Evolutionary conservation across 169 alveolate species (phyloP).

Genomic region (Plasmodium berghei): DNA sequence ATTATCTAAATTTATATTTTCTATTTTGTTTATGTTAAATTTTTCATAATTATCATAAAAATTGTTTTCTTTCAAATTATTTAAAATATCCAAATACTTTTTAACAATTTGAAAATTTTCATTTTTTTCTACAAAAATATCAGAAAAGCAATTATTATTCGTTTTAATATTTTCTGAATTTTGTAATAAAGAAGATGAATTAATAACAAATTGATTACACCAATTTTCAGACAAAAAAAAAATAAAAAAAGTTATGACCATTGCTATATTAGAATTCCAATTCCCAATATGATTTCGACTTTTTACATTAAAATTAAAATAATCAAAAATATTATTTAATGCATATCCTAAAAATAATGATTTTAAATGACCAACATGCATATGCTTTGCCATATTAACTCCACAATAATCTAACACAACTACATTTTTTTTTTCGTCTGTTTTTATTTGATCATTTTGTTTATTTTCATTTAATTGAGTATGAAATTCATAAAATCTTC

Average conservation of each 20-base stretch:
- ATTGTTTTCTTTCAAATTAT: constrained; percentile 6
- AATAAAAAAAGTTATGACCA: constrained; percentile 37
- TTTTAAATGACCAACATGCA: constrained; percentile 86
- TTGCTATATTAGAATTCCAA: constrained; percentile 76
- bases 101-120: background rate
- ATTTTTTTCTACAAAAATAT: background rate
- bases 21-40: constrained; percentile 5
- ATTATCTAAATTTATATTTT: constrained; percentile 14
- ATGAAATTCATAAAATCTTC: background rate
- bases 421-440: background rate
- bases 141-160: background rate
- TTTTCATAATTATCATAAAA: constrained; percentile 19
- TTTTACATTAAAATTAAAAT: constrained; percentile 74
- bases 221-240: constrained; percentile 10
- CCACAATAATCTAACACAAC: constrained; percentile 84
- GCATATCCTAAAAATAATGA: constrained; percentile 83
- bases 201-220: background rate
- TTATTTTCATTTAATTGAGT: background rate
- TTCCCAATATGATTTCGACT: constrained; percentile 85
- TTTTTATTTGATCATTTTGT: background rate
- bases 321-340: constrained; percentile 78
- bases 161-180: background rate
- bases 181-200: background rate
- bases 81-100: constrained; percentile 7
- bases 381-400: constrained; percentile 83